Evolutionary conservation across 352 stramenopile species (phyloP).

Genomic region (Globisporangium paddicum): DNA sequence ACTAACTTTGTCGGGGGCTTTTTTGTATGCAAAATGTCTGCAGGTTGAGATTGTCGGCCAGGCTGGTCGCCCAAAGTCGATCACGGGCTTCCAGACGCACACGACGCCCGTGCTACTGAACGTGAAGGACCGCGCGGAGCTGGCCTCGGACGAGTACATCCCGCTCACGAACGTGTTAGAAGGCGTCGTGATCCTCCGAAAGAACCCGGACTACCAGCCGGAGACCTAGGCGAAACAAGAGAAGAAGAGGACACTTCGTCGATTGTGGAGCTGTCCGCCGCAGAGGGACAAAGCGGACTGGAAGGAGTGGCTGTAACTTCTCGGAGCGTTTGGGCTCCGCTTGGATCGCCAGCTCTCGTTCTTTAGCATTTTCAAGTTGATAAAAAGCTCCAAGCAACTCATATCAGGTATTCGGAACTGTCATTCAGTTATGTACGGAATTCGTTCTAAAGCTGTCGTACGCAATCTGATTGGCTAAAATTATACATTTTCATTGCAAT

Average conservation of each 20-base stretch:
- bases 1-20: not conserved
- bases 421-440: no score
- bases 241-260: not conserved
- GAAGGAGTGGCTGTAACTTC: not conserved
- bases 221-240: conserved; percentile 49
- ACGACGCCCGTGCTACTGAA: conserved; percentile 98
- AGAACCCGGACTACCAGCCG: conserved; percentile 93
- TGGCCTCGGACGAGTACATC: conserved; percentile 97
- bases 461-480: no score
- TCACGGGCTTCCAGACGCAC: conserved; percentile 99
- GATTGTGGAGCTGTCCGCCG: not conserved
- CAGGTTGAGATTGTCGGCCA: conserved; percentile 98
- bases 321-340: not conserved
- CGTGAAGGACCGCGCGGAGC: conserved; percentile 96
- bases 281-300: conserved; percentile 1
- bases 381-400: not conserved
- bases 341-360: not conserved
- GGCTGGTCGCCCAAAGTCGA: conserved; percentile 98
- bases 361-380: not conserved
- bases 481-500: no score
- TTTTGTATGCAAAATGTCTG: not conserved
- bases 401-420: no score
- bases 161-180: conserved; percentile 96
- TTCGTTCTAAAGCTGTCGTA: no score
- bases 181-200: conserved; percentile 97